phyloP scores from a whole-genome alignment of 495 filamentous ascomycete genomes.

The Neurospora pannonica region DNA sequence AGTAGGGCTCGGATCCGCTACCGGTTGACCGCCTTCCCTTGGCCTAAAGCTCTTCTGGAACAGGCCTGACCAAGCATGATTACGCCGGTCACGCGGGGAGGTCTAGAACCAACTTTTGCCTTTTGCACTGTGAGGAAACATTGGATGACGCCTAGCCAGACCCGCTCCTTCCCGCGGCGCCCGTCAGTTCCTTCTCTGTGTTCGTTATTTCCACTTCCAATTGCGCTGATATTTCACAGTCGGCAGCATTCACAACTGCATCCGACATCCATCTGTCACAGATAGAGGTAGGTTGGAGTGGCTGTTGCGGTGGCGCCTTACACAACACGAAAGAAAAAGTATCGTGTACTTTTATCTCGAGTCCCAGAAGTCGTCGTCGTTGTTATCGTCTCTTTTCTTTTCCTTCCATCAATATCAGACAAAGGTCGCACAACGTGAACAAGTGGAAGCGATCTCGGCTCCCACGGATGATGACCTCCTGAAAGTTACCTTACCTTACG shows the following conservation, averaged over 20 bases:
- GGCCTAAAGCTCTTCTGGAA: neutral
- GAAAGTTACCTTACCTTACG: neutral
- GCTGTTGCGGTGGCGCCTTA: neutral
- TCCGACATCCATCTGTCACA: neutral
- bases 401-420: neutral
- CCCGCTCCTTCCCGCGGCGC: neutral
- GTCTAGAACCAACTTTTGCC: neutral
- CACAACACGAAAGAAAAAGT: neutral
- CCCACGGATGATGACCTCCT: neutral
- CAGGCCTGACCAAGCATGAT: neutral
- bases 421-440: neutral
- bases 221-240: neutral
- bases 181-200: neutral
- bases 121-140: neutral
- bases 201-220: neutral
- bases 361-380: neutral
- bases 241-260: neutral
- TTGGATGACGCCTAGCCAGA: neutral
- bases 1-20: neutral
- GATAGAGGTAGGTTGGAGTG: neutral
- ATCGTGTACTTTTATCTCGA: neutral
- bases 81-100: neutral
- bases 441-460: neutral
- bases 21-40: neutral
- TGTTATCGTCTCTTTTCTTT: neutral